Conservation (phyloP, 2,329 filamentous ascomycete species). For the Colletotrichum australisinense region DNA sequence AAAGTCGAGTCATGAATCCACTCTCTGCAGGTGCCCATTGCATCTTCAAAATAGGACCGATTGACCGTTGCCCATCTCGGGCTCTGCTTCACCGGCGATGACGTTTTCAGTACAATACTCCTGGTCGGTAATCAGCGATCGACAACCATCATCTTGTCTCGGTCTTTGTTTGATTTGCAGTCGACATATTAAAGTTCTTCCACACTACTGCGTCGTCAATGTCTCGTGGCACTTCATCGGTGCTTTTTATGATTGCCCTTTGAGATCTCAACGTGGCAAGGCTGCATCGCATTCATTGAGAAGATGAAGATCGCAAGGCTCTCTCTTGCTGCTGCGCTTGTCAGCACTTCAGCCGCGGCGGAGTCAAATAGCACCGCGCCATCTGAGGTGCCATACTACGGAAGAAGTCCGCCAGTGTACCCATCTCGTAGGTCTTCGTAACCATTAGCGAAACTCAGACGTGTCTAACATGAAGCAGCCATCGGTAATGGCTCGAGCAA, state of each 20-base stretch:
- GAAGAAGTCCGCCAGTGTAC: conserved; percentile 26
- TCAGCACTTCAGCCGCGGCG: not conserved
- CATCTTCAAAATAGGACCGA: conserved; percentile 12
- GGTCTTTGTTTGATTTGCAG: not conserved
- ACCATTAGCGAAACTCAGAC: not conserved
- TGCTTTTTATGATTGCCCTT: not conserved
- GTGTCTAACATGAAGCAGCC: not conserved
- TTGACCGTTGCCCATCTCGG: conserved; percentile 9
- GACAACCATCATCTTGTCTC: not conserved
- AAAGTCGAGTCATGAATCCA: conserved; percentile 24
- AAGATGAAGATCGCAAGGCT: conserved; percentile 14
- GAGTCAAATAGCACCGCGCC: conserved; percentile 16
- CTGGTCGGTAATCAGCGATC: not conserved
- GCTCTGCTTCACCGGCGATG: conserved; percentile 3
- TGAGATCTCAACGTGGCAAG: not conserved
- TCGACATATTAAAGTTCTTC: not conserved
- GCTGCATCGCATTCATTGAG: not conserved
- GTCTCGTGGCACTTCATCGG: no score
- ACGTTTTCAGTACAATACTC: not conserved
- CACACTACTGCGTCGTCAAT: not conserved
- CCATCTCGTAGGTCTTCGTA: conserved; percentile 14
- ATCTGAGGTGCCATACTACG: conserved; percentile 30
- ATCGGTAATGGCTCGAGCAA: conserved; percentile 18
- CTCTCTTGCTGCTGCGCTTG: not conserved
- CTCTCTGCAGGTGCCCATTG: not conserved